Base-by-base conservation (phyloP, 2,329 filamentous ascomycete genomes). In the Chrysosphaeria jannelii region DNA sequence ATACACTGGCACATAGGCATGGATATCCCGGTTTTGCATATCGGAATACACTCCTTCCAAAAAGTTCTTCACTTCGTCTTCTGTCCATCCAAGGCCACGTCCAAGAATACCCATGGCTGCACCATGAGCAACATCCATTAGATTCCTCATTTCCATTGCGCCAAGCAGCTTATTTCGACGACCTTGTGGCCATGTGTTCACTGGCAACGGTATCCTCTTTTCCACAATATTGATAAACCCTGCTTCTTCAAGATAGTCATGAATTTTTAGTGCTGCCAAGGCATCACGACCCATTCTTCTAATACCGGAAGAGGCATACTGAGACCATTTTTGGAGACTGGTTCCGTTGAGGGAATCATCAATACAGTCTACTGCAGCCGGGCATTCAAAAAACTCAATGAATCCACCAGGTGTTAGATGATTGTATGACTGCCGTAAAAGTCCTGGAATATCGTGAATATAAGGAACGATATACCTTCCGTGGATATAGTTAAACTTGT, bases 401-500 rank as follows among this genome's bases (percentile, higher is more conserved):
- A 34, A 49, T 13, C 46, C 48, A 12, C 46, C 49, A 0, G 47
- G 46, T 12, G 35, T 37, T 4, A 45, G 34, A 27, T 39, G 46
- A 28, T 48, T 38, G 28, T 46, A 54, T 9, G 46, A 43, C 31
- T 50, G 40, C 8, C 35, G 29, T 24, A 57, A 41, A n/a, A 62
- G 40, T 6, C 36, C 37, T 1, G 43, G 45, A 44, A 51, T 55
- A 32, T 60, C 46, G 8, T 42, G 36, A 25, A 63, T 50, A 27
- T 48, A 50, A n/a, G 46, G 46, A 3, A 46, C 43, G 37, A 63
- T 46, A 23, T 50, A 45, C 13, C 56, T 47, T 17, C 44, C 39
- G 35, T 60, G 53, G 26, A 63, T 50, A 32, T 50, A 55, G 38
- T 61, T 55, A 35, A 60, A 61, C 23, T 50, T 39, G 2, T 43